phyloP scores from a whole-genome alignment of 495 filamentous ascomycete species.

The Aspergillus heteromorphus region DNA sequence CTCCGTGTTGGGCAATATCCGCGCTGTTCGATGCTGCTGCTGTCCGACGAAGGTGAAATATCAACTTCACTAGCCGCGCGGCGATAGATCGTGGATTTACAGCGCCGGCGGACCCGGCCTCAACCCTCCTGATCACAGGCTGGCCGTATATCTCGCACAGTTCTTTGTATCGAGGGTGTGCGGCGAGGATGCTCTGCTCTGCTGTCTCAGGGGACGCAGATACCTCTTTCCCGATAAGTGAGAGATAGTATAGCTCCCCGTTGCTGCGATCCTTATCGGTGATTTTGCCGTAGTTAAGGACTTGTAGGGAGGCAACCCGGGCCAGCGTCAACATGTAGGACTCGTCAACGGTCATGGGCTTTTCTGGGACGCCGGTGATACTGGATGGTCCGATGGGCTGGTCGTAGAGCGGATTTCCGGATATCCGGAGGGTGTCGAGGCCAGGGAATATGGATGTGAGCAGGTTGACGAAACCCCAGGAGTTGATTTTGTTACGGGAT shows the following conservation, averaged over 20 bases:
- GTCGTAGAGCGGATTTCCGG: constrained; percentile 77
- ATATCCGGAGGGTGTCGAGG: constrained; percentile 61
- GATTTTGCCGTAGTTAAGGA: constrained; percentile 76
- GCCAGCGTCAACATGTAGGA: constrained; percentile 82
- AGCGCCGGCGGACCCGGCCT: constrained; percentile 16
- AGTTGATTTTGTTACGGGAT: constrained; percentile 68
- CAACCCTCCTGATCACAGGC: constrained; percentile 43
- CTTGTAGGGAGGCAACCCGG: constrained; percentile 60
- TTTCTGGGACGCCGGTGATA: constrained; percentile 32
- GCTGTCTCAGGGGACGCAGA: constrained; percentile 50
- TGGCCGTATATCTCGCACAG: constrained; percentile 70
- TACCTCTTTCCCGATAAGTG: constrained; percentile 69
- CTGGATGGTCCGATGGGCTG: constrained; percentile 40
- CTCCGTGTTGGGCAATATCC: background rate
- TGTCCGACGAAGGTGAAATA: constrained; percentile 38
- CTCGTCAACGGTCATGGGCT: constrained; percentile 57
- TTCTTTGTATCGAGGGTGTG: constrained; percentile 64
- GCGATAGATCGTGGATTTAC: constrained; percentile 66
- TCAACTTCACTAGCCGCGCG: constrained; percentile 61
- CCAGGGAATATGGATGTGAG: constrained; percentile 63
- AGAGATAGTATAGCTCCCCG: constrained; percentile 89
- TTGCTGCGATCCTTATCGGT: constrained; percentile 68
- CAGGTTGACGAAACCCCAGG: constrained; percentile 65
- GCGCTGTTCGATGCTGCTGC: too few species aligned
- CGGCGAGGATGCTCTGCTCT: constrained; percentile 46